phyloP scores from a whole-genome alignment of 2,329 filamentous ascomycete genomes.

The Fusarium annulatum region DNA sequence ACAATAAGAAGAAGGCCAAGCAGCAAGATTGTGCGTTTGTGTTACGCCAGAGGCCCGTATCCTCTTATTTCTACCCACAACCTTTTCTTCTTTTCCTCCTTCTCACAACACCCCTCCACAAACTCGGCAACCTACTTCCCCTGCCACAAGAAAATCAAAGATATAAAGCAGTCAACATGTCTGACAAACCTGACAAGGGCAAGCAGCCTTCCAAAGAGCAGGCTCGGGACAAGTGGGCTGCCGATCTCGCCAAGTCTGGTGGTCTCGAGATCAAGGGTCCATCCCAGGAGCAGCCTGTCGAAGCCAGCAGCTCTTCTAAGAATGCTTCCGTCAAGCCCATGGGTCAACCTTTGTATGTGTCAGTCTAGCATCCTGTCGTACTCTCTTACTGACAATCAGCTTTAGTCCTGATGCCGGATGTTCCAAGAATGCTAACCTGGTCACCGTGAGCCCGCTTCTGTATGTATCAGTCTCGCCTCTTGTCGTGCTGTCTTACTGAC shows the following conservation, averaged over 20 bases:
- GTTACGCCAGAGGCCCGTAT: background rate
- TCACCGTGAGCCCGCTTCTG: background rate
- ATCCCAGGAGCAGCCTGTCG: background rate
- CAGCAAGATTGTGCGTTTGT: background rate
- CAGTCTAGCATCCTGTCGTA: background rate
- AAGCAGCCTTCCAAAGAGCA: background rate
- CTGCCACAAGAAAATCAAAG: background rate
- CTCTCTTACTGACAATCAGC: background rate
- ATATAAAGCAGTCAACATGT: background rate
- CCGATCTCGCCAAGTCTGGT: background rate
- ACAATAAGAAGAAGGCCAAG: background rate
- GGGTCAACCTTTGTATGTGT: background rate
- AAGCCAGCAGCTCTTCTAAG: background rate
- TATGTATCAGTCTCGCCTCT: background rate
- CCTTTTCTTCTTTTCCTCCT: background rate
- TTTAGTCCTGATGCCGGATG: background rate
- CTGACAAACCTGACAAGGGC: background rate
- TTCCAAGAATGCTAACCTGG: background rate
- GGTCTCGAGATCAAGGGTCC: background rate
- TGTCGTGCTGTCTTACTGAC: background rate
- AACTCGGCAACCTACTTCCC: background rate
- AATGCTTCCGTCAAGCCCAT: accelerated
- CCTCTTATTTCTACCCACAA: background rate
- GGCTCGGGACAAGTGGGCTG: background rate
- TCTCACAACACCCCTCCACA: background rate